phyloP scores from a whole-genome alignment of 257 asterid genomes.

The Paraleonurus japonicus region DNA sequence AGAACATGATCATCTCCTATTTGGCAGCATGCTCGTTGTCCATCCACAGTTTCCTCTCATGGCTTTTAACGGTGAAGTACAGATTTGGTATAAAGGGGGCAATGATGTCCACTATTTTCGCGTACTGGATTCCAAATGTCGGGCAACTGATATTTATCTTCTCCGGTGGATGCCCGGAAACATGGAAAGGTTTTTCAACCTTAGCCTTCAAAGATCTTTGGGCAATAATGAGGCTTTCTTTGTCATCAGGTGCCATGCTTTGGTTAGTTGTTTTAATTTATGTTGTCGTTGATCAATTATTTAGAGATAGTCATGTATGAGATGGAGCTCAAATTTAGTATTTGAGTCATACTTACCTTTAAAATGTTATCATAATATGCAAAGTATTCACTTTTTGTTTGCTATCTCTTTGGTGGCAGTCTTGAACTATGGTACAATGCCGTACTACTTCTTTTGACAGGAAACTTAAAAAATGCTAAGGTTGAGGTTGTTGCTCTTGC shows the following conservation, averaged over 20 bases:
- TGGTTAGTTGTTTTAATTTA: too few species aligned
- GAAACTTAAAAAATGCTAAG: slow-evolving; percentile 61
- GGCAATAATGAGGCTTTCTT: not conserved
- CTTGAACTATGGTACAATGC: slow-evolving; percentile 77
- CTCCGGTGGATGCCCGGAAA: not conserved
- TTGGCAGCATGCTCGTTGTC: not conserved
- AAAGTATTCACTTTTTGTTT: too few species aligned
- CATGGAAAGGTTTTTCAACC: not conserved
- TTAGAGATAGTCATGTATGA: too few species aligned
- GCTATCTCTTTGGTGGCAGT: slow-evolving; percentile 29
- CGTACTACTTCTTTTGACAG: slow-evolving; percentile 60
- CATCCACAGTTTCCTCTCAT: not conserved
- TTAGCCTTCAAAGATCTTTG: not conserved
- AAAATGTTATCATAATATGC: too few species aligned
- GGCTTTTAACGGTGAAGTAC: not conserved
- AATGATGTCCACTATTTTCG: not conserved
- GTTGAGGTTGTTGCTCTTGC: slow-evolving; percentile 67
- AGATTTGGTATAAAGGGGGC: not conserved
- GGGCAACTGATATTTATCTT: not conserved
- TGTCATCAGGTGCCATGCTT: not conserved
- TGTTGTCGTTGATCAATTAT: too few species aligned
- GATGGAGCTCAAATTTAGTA: too few species aligned
- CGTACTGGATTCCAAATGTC: not conserved
- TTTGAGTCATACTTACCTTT: too few species aligned
- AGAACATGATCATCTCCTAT: not conserved